Conservation (phyloP, 106 monocot genomes). For the Gastrodia elata region DNA sequence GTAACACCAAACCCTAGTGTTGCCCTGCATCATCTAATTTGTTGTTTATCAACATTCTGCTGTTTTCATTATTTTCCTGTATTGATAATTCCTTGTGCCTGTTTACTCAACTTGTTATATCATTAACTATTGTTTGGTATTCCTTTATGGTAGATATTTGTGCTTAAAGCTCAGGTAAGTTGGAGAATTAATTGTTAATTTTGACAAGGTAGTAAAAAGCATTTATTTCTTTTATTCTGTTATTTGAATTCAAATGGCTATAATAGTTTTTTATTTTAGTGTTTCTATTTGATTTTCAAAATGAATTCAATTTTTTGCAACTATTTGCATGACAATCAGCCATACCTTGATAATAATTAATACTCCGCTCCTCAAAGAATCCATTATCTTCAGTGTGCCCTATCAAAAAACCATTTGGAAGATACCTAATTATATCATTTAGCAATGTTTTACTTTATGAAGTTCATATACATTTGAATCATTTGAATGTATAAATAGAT, state of each 20-base stretch:
- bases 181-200: not conserved
- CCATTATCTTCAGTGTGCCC: no score
- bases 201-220: no score
- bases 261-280: not conserved
- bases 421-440: no score
- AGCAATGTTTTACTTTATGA: no score
- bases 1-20: no score
- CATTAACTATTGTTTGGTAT: constrained; percentile 4
- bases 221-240: not conserved
- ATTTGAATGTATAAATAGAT: no score
- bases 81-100: not conserved
- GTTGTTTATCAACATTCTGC: not conserved
- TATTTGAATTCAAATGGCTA: not conserved
- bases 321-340: not conserved
- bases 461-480: no score
- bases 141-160: constrained; percentile 39
- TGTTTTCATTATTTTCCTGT: not conserved
- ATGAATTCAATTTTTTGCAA: not conserved
- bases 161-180: constrained; percentile 51
- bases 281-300: not conserved
- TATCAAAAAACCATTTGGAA: no score
- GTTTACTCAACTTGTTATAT: not conserved
- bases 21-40: no score
- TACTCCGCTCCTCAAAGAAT: no score
- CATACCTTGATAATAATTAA: no score